phyloP scores from a whole-genome alignment of 371 early-diverging fungal species.

The Conidiobolus incongruus region DNA sequence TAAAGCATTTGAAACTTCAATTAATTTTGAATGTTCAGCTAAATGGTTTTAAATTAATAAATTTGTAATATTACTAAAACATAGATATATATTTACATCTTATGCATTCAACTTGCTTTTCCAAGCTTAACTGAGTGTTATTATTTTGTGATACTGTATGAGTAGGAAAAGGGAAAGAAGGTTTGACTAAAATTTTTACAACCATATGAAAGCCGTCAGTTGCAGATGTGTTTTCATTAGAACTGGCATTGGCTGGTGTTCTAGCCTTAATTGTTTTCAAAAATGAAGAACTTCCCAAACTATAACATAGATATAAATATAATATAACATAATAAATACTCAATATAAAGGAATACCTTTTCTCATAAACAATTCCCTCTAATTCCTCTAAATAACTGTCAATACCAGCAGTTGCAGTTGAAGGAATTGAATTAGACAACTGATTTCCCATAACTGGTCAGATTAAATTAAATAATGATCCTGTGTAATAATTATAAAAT shows the following conservation, averaged over 20 bases:
- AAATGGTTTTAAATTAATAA: conserved; percentile 2
- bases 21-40: conserved; percentile 41
- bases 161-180: conserved; percentile 37
- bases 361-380: conserved; percentile 43
- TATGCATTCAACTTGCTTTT: background rate
- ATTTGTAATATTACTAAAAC: too few relatives aligned
- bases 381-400: conserved; percentile 45
- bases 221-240: background rate
- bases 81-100: background rate
- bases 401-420: conserved; percentile 32
- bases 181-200: conserved; percentile 80
- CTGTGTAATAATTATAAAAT: too few relatives aligned
- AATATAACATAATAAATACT: background rate
- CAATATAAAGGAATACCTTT: conserved; percentile 19
- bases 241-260: background rate
- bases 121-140: conserved; percentile 17
- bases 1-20: conserved; percentile 49
- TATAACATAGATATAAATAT: background rate
- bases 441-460: conserved; percentile 32
- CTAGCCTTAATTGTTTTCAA: background rate
- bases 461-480: too few relatives aligned
- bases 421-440: conserved; percentile 30
- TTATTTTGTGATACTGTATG: conserved; percentile 26
- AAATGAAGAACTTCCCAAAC: background rate
- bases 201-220: conserved; percentile 21